Percentiles rank a stretch among this genome's conserved stretches.
phyloP scores from a whole-genome alignment of 2,329 filamentous ascomycete species.

The Orbilia javanica region DNA sequence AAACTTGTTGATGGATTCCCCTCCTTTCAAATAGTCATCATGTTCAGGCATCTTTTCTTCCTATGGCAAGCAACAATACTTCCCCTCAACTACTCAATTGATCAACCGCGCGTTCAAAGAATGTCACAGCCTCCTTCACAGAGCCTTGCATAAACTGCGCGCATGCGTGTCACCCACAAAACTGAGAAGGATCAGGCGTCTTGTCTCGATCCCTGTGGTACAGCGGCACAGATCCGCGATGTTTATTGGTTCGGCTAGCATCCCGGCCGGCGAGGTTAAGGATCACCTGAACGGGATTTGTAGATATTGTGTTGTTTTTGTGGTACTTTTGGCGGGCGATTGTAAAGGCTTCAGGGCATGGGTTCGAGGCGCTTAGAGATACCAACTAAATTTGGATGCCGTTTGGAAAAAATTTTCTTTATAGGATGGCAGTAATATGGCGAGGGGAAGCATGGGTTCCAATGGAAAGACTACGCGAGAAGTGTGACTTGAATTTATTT shows the following conservation, averaged over 20 bases:
- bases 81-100: background rate
- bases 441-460: background rate
- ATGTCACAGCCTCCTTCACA: constrained; percentile 16
- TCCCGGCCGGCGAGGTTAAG: background rate
- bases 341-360: constrained; percentile 8
- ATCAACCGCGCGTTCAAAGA: background rate
- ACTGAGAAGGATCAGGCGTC: constrained; percentile 24
- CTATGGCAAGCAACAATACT: background rate
- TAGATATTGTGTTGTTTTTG: constrained; percentile 35
- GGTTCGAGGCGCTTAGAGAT: constrained; percentile 19
- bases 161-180: background rate
- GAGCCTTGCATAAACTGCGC: constrained; percentile 37
- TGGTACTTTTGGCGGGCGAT: constrained; percentile 24
- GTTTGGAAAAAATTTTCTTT: background rate
- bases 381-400: constrained; percentile 38
- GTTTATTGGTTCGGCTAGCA: constrained; percentile 51
- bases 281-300: background rate
- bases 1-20: no score
- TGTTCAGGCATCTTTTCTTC: constrained; percentile 24
- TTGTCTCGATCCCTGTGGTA: background rate
- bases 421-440: background rate
- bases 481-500: background rate
- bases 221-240: constrained; percentile 22
- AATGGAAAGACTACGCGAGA: background rate
- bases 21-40: constrained; percentile 11